Evolutionary conservation across 1,284 basidiomycete genomes (phyloP).

Genomic region (Vanrija sp.): DNA sequence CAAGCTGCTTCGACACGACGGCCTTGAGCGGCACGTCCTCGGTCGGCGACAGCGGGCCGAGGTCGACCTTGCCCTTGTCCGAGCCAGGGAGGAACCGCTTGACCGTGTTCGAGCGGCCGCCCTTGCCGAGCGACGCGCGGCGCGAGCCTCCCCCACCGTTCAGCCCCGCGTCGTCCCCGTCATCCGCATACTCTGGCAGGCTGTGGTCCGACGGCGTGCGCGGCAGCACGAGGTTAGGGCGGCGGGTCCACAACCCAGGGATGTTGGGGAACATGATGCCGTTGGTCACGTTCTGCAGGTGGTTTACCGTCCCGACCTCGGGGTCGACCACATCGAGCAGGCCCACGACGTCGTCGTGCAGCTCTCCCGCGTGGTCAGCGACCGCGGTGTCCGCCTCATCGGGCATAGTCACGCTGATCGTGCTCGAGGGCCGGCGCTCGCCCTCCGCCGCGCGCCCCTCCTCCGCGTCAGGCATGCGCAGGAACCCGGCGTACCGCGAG

Average conservation of each 20-base stretch:
- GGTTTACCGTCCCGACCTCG: conserved; percentile 42
- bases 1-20: not conserved
- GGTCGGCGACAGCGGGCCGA: not conserved
- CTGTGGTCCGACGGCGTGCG: conserved; percentile 17
- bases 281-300: conserved; percentile 48
- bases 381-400: conserved; percentile 1
- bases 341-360: conserved; percentile 42
- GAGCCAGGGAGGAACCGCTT: not conserved
- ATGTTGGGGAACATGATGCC: conserved; percentile 45
- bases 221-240: conserved; percentile 37
- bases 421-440: not conserved
- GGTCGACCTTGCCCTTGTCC: not conserved
- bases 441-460: too few relatives aligned
- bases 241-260: conserved; percentile 37
- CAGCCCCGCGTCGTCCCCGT: too few relatives aligned
- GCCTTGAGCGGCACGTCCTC: not conserved
- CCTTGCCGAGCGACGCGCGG: not conserved
- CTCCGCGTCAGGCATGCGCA: too few relatives aligned
- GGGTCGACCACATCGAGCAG: conserved; percentile 41
- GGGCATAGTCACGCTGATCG: not conserved
- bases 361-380: conserved; percentile 15
- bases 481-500: too few relatives aligned
- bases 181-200: too few relatives aligned
- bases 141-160: too few relatives aligned
- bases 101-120: not conserved